Evolutionary conservation across 345 rosid species (phyloP).

Genomic region (Erodium maritimum): DNA sequence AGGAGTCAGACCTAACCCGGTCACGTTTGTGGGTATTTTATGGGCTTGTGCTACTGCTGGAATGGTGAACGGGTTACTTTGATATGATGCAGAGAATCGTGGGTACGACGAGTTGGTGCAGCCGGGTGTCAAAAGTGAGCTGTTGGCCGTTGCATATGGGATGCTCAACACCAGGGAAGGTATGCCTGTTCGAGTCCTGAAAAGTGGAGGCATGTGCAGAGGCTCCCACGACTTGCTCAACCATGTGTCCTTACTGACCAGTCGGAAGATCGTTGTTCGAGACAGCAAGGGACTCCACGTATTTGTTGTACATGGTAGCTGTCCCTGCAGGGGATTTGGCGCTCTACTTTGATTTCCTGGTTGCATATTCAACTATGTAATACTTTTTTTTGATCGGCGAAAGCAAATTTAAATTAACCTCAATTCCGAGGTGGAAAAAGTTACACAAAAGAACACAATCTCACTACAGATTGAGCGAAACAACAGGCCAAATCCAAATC

Average conservation of each 20-base stretch:
- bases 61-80: constrained; percentile 37
- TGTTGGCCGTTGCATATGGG: constrained; percentile 40
- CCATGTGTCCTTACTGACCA: constrained; percentile 19
- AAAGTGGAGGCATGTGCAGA: constrained; percentile 30
- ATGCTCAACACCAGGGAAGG: constrained; percentile 19
- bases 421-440: too few species aligned
- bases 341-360: constrained; percentile 14
- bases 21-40: constrained; percentile 49
- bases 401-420: too few species aligned
- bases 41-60: constrained; percentile 43
- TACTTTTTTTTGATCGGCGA: too few species aligned
- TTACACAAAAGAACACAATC: too few species aligned
- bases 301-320: constrained; percentile 37
- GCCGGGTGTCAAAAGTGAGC: constrained; percentile 24
- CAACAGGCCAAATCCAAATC: too few species aligned
- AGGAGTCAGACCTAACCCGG: constrained; percentile 40
- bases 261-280: constrained; percentile 29
- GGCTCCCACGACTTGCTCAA: constrained; percentile 41
- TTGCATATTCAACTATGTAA: too few species aligned
- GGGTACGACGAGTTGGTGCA: constrained; percentile 27
- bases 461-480: too few species aligned
- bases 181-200: constrained; percentile 26
- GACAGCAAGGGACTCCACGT: constrained; percentile 41
- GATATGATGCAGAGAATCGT: constrained; percentile 34
- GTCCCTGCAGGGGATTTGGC: constrained; percentile 35